Evolutionary conservation across 2,329 filamentous ascomycete genomes (phyloP), one percentile per base, ranked within the genome.

Genomic region (Penicillium sp.): DNA sequence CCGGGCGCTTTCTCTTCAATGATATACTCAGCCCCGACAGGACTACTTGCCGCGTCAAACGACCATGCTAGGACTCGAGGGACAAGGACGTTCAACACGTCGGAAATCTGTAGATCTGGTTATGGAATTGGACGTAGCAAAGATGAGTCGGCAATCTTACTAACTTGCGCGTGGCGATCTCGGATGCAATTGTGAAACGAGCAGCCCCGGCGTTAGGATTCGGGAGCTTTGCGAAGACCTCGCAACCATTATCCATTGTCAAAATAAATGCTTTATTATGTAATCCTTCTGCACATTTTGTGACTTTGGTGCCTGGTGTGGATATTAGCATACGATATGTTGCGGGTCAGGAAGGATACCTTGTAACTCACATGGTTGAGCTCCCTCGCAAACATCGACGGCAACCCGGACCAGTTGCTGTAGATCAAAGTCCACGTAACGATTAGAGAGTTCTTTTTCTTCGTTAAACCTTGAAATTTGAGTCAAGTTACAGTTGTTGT

Each of bases 201-300:
- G 61, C 44, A 46, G 63, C 61, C 6, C 66, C 66, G 5, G 66
- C 66, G 46, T 71, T 71, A 0, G 66, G 67, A 35, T 69, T 71
- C 16, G 66, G 67, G 24, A 71, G 58, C 49, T 67, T 66, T 7
- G 62, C 67, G 49, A 69, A 54, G n/a, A 70, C 62, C 50, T 71
- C 67, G 0, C 45, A 43, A 5, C 66, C 68, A 55, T 70, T 68
- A 39, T 69, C 61, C 65, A 70, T 68, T n/a, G 61, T 66, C 55
- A 76, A 58, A 5, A 70, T 53, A 46, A 76, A 73, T n/a, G 69
- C 70, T 67, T 74, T 61, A 56, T 70, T 74, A 54, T 66, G 65
- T 20, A 68, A 57, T 1, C 72, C 72, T 58, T 74, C 72, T 2
- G 59, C 45, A 24, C 67, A 69, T 59, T 72, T 73, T 7, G 59